Percentiles rank a stretch among this genome's conserved stretches.
Conservation (phyloP, 768 basidiomycete genomes). For the Naganishia vishniacii region DNA sequence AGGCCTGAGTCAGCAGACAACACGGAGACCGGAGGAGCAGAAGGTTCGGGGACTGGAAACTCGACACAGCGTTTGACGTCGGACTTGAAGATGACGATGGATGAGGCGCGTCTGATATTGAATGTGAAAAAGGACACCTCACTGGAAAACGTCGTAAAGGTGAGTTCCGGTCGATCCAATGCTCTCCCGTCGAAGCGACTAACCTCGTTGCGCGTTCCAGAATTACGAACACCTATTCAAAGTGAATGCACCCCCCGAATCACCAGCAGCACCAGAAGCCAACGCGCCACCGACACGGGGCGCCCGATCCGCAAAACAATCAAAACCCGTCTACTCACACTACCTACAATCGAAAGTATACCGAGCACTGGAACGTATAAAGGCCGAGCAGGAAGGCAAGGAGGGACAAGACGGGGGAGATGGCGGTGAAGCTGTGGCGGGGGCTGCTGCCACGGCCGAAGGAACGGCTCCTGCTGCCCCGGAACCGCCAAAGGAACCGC, state of each 20-base stretch:
- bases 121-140: conserved; percentile 72
- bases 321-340: conserved; percentile 59
- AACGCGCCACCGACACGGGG: conserved; percentile 35
- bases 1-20: conserved; percentile 66
- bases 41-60: conserved; percentile 59
- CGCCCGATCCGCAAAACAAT: conserved; percentile 26
- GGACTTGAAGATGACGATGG: conserved; percentile 84
- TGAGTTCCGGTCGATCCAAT: too few relatives aligned
- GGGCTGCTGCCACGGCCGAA: not conserved
- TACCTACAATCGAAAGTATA: conserved; percentile 97
- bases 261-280: conserved; percentile 52
- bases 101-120: conserved; percentile 88
- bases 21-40: conserved; percentile 66
- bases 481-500: conserved; percentile 1
- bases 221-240: conserved; percentile 90
- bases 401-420: conserved; percentile 21
- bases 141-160: conserved; percentile 68
- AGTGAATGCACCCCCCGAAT: conserved; percentile 69
- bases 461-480: not conserved
- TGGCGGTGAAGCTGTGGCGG: not conserved
- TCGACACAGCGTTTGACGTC: conserved; percentile 56
- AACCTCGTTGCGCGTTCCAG: conserved; percentile 51
- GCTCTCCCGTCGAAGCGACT: not conserved
- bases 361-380: conserved; percentile 86
- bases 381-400: conserved; percentile 62